phyloP scores from a whole-genome alignment of 345 rosid species.

The Chamaenerion angustifolium region DNA sequence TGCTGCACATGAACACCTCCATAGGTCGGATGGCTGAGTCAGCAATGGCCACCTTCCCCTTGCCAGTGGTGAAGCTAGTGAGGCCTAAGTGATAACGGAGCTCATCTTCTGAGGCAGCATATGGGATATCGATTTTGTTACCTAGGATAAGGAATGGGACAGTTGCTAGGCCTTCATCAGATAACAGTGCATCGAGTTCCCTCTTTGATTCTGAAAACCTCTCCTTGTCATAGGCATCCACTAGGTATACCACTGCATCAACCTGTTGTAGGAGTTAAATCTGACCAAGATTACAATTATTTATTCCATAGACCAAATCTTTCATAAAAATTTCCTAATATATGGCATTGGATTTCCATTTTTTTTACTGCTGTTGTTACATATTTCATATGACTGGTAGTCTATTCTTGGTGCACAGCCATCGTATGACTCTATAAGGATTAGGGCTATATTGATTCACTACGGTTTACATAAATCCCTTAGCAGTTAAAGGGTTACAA shows the following conservation, averaged over 20 bases:
- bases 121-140: slow-evolving; percentile 46
- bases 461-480: no score
- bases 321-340: no score
- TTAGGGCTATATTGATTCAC: no score
- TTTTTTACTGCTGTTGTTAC: no score
- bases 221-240: slow-evolving; percentile 52
- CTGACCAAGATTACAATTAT: no score
- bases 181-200: slow-evolving; percentile 44
- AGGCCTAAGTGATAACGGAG: slow-evolving; percentile 39
- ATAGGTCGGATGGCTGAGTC: slow-evolving; percentile 36
- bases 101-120: slow-evolving; percentile 44
- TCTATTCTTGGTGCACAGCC: no score
- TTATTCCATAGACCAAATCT: no score
- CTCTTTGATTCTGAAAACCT: slow-evolving; percentile 44
- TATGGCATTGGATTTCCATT: no score
- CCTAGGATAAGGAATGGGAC: slow-evolving; percentile 49
- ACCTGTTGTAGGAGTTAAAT: slow-evolving; percentile 14
- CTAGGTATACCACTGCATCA: slow-evolving; percentile 50
- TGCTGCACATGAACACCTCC: slow-evolving; percentile 55
- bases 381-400: no score
- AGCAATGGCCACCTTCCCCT: slow-evolving; percentile 29
- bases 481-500: no score
- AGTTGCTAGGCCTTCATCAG: slow-evolving; percentile 32
- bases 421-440: no score
- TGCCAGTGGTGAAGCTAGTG: slow-evolving; percentile 39